Percentiles rank a stretch among this genome's conserved stretches.
These are phyloP conservation scores for Skeletonema potamos DNA, from an alignment of 108 stramenopile species.

Conservation along the genomic window DNA sequence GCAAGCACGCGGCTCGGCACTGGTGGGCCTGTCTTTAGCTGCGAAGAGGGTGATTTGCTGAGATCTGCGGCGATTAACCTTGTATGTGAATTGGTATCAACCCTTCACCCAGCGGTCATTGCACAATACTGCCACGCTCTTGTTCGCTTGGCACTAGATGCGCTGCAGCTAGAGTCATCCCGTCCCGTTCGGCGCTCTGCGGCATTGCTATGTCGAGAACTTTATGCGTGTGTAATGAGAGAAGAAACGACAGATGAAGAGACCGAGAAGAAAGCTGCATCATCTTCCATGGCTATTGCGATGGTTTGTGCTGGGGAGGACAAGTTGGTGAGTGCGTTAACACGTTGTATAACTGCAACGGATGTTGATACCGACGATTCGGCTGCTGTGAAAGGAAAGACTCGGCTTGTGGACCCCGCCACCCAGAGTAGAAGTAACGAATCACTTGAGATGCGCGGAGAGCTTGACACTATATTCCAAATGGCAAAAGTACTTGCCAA, in stretches of 20 bases:
- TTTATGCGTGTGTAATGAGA: slow-evolving; percentile 56
- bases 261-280: background rate
- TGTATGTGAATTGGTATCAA: slow-evolving; percentile 58
- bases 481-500: slow-evolving; percentile 23
- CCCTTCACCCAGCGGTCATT: slow-evolving; percentile 27
- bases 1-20: slow-evolving; percentile 57
- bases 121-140: slow-evolving; percentile 53
- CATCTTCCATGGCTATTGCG: slow-evolving; percentile 48
- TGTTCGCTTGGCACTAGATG: slow-evolving; percentile 34
- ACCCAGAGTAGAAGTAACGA: slow-evolving; percentile 66
- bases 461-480: slow-evolving; percentile 49
- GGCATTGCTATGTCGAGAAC: slow-evolving; percentile 62
- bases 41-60: slow-evolving; percentile 72
- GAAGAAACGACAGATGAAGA: slow-evolving; percentile 32
- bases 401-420: slow-evolving; percentile 49
- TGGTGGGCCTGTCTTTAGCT: slow-evolving; percentile 75
- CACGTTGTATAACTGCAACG: slow-evolving; percentile 15
- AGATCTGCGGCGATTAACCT: slow-evolving; percentile 59
- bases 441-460: slow-evolving; percentile 52
- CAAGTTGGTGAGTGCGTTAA: slow-evolving; percentile 32
- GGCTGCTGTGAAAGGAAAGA: slow-evolving; percentile 19
- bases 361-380: slow-evolving; percentile 7
- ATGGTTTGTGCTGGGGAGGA: slow-evolving; percentile 53
- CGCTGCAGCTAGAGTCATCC: slow-evolving; percentile 56
- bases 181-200: slow-evolving; percentile 64